Evolutionary conservation across 2,329 filamentous ascomycete genomes (phyloP), one percentile per base, ranked within the genome.

Genomic region (Aspergillus pseudoglaucus): DNA sequence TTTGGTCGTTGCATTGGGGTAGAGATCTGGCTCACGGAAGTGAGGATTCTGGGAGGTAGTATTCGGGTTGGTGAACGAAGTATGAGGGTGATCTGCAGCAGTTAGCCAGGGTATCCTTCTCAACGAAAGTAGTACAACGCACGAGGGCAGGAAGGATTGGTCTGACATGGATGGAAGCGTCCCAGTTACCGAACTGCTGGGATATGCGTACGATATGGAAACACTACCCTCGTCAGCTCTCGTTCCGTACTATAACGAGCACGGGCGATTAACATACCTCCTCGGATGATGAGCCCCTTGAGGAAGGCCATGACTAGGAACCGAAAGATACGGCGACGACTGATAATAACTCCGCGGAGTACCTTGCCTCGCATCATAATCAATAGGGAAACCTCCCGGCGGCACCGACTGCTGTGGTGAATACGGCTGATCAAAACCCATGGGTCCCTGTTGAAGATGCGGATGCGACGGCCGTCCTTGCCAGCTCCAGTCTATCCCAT

Each of bases 41-140:
- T 22, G 61, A 54, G 18, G 59, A 47, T 47, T 63, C 62, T 2
- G 61, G 53, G 18, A 67, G 56, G 41, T 68, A 66, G 46, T 68
- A 69, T 9, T 59, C 55, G 18, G 58, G 54, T 50, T 65, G 66
- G 15, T 59, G 65, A 37, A 65, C 58, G 45, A 66, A 51, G 54
- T 67, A 69, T 17, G 62, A 55, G 7, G 61, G 51, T n/a, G 64
- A 55, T 2, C 65, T 68, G 35, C 1, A 4, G 14, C 8, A 8
- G 40, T 62, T 38, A 61, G 53, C 32, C 17, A 47, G 6, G n/a
- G 38, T 18, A 39, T 10, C 37, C 15, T 30, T 41, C 4, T 23
- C 20, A 3, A 23, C n/a, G 14, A 7, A 5, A 15, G n/a, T 25
- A 23, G 30, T 42, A 44, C 35, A 41, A 22, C 60, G 56, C 48